phyloP scores from a whole-genome alignment of 2,329 filamentous ascomycete species.

The Trematosphaeria pertusa region DNA sequence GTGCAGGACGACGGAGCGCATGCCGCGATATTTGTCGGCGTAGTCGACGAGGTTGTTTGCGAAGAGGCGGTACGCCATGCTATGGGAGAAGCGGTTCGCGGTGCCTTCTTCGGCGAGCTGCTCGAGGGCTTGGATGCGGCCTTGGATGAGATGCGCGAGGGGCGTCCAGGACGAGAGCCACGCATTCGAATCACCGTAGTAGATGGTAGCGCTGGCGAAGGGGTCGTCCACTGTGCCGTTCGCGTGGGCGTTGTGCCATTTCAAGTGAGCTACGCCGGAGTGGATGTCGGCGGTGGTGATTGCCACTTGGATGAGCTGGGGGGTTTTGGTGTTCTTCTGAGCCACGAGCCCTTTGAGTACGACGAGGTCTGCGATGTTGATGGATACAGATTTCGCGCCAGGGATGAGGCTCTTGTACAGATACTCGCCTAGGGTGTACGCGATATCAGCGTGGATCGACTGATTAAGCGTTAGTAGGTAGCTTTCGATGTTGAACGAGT shows the following conservation, averaged over 20 bases:
- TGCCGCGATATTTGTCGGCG: conserved; percentile 25
- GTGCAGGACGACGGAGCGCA: conserved; percentile 29
- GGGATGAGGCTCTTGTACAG: conserved; percentile 7
- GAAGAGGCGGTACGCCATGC: conserved; percentile 32
- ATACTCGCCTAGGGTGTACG: conserved; percentile 37
- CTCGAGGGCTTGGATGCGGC: conserved; percentile 24
- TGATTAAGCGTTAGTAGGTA: conserved; percentile 3
- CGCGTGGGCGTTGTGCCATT: conserved; percentile 13
- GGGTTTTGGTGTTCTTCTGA: conserved; percentile 3
- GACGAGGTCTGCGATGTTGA: conserved; percentile 49
- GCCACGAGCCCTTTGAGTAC: conserved; percentile 39
- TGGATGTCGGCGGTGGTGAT: conserved; percentile 13
- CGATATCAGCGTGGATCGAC: conserved; percentile 39
- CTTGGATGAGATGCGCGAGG: conserved; percentile 22
- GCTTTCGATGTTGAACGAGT: conserved; percentile 7
- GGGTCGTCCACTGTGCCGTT: conserved; percentile 6
- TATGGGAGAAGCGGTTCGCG: conserved; percentile 20
- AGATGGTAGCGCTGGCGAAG: conserved; percentile 11
- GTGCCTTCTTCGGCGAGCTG: conserved; percentile 13
- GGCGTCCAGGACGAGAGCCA: conserved; percentile 24
- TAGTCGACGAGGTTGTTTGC: conserved; percentile 28
- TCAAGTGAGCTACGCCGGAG: conserved; percentile 9
- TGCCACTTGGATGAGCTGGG: conserved; percentile 9
- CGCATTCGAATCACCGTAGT: conserved; percentile 9
- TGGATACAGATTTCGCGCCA: conserved; percentile 1